Base-by-base conservation (phyloP, 164 flowering plant genomes). In the Macadamia integrifolia region DNA sequence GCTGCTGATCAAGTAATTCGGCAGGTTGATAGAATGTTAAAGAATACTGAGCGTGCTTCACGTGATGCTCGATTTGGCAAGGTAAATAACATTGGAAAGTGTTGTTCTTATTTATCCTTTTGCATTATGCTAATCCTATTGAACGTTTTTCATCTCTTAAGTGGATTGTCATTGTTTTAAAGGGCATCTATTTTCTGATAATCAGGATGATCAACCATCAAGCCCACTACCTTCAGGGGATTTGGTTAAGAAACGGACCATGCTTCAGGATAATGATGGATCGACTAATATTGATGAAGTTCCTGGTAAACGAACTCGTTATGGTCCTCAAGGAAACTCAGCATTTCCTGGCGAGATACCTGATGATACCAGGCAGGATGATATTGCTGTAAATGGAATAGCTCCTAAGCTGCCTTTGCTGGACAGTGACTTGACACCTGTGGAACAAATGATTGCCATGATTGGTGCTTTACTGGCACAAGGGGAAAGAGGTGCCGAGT, bases 401-500 rank as follows among this genome's bases (percentile, higher is more conserved):
- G 68, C 89, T 58, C 60, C 83, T 62, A 83, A 78, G 69, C 74
- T 60, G 68, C 79, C 91, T 62, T 52, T 75, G 55, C 61, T 81
- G 73, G 87, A 80, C 61, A 69, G 72, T 72, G 87, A 78, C 70
- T 76, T 89, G 77, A 87, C 83, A 62, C 97, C 98, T 65, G 91
- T 84, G 29, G 96, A 92, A 71, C 90, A 95, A 81, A 95, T 95
- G 96, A 87, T 92, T 76, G 82, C 92, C 58, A 83, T 95, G 89
- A 95, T 95, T 76, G 96, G 91, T 71, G 99, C 99, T 69, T 79
- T 95, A 71, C 78, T 95, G 65, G 97, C 93, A 35, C 95, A 92
- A 84, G 99, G 99, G 42, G 98, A 95, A 75, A 83, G 94, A 71
- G 99, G 97, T 46, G 96, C 89, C 43, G 87, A 91, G 61, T 92